Percentiles rank a stretch among this genome's conserved stretches.
These are phyloP conservation scores for Cyberlindnera veronae DNA, from an alignment of 805 yeast genomes.

Conservation along the genomic window DNA sequence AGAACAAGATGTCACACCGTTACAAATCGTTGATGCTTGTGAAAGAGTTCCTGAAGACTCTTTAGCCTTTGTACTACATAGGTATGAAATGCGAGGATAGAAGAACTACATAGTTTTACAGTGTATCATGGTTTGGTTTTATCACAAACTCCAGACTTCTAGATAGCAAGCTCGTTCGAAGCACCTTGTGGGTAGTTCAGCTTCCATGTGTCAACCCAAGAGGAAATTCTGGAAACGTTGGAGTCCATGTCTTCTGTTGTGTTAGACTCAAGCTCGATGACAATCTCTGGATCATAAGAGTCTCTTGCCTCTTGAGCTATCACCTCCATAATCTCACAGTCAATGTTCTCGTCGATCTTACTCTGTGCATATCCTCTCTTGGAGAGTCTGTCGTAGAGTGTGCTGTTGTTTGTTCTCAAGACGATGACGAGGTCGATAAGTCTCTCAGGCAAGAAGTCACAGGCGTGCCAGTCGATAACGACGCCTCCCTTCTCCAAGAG, in stretches of 20 bases:
- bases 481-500: constrained; percentile 80
- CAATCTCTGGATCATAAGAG: constrained; percentile 72
- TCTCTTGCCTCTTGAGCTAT: constrained; percentile 84
- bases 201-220: constrained; percentile 78
- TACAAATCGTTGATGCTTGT: constrained; percentile 77
- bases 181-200: constrained; percentile 61
- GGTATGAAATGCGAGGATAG: too few species aligned
- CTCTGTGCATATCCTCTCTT: constrained; percentile 74
- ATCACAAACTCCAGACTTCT: not conserved
- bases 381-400: constrained; percentile 69
- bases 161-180: constrained; percentile 40
- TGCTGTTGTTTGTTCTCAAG: constrained; percentile 68
- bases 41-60: constrained; percentile 45
- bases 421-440: constrained; percentile 91
- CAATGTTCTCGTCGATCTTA: constrained; percentile 87
- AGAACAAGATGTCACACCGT: constrained; percentile 86
- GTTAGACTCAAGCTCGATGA: constrained; percentile 76
- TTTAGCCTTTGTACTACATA: constrained; percentile 13
- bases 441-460: constrained; percentile 92
- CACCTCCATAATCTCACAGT: constrained; percentile 96
- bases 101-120: too few species aligned
- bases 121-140: not conserved
- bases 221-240: constrained; percentile 71
- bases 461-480: constrained; percentile 96
- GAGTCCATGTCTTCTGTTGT: constrained; percentile 71